Percentiles rank a stretch among this genome's conserved stretches.
Conservation (phyloP, 148 eudicot genomes). For the Nepenthes gracilis region DNA sequence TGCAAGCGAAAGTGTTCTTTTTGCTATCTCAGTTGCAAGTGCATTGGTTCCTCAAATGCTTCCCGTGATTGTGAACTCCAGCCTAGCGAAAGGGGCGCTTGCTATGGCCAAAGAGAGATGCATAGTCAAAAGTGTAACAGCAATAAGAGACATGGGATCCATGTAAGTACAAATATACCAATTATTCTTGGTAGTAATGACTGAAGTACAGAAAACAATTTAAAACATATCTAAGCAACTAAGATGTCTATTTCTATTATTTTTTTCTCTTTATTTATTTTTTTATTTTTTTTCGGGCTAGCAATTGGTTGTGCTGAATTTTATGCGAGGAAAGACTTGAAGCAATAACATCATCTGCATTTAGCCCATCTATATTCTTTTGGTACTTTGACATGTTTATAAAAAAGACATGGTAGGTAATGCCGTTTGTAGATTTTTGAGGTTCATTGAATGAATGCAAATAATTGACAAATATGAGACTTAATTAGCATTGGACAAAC, state of each 20-base stretch:
- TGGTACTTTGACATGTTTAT: too few relatives aligned
- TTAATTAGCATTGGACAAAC: too few relatives aligned
- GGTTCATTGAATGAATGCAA: too few relatives aligned
- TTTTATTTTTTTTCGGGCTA: not conserved
- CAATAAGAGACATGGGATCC: slow-evolving; percentile 46
- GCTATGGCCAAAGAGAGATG: slow-evolving; percentile 43
- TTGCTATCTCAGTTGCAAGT: slow-evolving; percentile 40
- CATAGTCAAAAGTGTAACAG: slow-evolving; percentile 36
- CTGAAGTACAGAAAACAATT: not conserved
- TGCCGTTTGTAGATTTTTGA: too few relatives aligned
- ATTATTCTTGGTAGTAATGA: not conserved
- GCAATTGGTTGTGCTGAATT: too few relatives aligned
- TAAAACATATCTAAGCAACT: not conserved
- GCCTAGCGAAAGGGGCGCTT: slow-evolving; percentile 46
- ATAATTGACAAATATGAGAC: too few relatives aligned
- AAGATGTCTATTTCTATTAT: too few relatives aligned
- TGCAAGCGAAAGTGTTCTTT: slow-evolving; percentile 30
- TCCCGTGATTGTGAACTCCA: slow-evolving; percentile 32
- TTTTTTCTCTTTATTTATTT: not conserved
- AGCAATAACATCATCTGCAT: too few relatives aligned
- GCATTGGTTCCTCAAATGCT: slow-evolving; percentile 55
- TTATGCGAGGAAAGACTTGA: too few relatives aligned
- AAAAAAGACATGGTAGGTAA: too few relatives aligned
- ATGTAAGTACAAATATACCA: slow-evolving; percentile 24
- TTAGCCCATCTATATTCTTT: too few relatives aligned